Evolutionary conservation across 2,329 filamentous ascomycete species (phyloP), one percentile per base, ranked within the genome.

Genomic region (Apiospora arundinis): DNA sequence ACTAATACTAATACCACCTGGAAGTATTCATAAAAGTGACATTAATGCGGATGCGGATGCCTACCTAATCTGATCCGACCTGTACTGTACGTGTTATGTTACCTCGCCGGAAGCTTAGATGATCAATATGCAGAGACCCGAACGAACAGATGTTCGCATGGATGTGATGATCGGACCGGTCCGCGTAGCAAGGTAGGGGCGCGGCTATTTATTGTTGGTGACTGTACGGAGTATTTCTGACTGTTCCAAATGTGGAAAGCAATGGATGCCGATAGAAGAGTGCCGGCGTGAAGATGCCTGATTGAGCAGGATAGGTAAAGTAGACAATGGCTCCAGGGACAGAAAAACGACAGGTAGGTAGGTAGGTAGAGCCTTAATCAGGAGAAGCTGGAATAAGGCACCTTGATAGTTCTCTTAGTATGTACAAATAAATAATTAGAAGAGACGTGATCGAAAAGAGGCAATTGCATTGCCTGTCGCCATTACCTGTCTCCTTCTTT

Each of bases 231-330:
- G 6, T 32, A 32, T 32, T 32, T 32, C 32, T 3, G 32, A 32
- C 32, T 3, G 32, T 32, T 32, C 32, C 6, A 49, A 44, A 21
- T 18, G 44, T 68, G 65, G 71, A 72, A 72, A 44, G 65, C 52
- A n/a, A 49, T 70, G 69, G 71, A 72, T 40, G 71, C 71, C 69
- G 56, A 70, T 66, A 70, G 71, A 72, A 72, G 4, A 14, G 16
- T n/a, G 23, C 48, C 48, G 49, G 49, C 28, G 23, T 56, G 4
- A 7, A 56, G 6, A 56, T 28, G 25, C 49, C 46, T 23, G 21
- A 48, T 48, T n/a, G 46, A 49, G 46, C 46, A 23, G n/a, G 46
- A 49, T 49, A 8, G 49, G 28, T 9, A 56, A 25, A 5, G 2
- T 49, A 8, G 49, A 52, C 23, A 56, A 25, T 42, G 2, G 12